Conservation (phyloP, 1,284 basidiomycete genomes). For the Tilletiaria anomala region DNA sequence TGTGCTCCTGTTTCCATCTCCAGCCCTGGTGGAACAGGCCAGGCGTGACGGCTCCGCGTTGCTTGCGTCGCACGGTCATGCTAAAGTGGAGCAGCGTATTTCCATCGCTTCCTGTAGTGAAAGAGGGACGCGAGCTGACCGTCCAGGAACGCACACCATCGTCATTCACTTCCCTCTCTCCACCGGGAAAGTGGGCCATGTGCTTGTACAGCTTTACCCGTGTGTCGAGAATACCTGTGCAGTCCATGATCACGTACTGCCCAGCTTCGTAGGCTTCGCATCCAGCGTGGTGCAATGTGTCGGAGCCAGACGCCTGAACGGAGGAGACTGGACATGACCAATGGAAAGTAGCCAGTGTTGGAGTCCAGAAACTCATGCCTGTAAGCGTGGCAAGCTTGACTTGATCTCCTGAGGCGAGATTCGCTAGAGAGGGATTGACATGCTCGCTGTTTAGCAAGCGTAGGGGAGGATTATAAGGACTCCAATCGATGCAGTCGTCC, state of each 20-base stretch:
- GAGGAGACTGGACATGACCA: conserved; percentile 1
- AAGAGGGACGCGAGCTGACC: conserved; percentile 5
- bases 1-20: background rate
- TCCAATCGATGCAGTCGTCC: conserved; percentile 12
- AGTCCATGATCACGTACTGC: conserved; percentile 15
- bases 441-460: conserved; percentile 6
- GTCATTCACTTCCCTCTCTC: conserved; percentile 15
- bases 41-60: conserved; percentile 8
- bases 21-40: conserved; percentile 4
- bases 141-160: conserved; percentile 11
- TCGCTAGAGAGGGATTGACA: background rate
- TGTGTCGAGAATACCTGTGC: conserved; percentile 4
- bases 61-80: conserved; percentile 9
- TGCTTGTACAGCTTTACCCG: conserved; percentile 12
- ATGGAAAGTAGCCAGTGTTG: conserved; percentile 3
- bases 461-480: conserved; percentile 13
- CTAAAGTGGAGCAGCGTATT: background rate
- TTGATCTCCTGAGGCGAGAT: background rate
- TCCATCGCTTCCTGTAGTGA: background rate
- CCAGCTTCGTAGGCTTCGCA: no score
- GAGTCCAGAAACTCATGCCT: conserved; percentile 7
- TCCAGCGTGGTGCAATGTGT: no score
- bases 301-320: background rate
- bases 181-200: conserved; percentile 11
- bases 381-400: conserved; percentile 4